A percentile compares a stretch with the other conserved stretches of the same genome.
These are phyloP conservation scores for Myriosclerotinia curreyana DNA, from an alignment of 2,329 filamentous ascomycete genomes.

Conservation along the genomic window DNA sequence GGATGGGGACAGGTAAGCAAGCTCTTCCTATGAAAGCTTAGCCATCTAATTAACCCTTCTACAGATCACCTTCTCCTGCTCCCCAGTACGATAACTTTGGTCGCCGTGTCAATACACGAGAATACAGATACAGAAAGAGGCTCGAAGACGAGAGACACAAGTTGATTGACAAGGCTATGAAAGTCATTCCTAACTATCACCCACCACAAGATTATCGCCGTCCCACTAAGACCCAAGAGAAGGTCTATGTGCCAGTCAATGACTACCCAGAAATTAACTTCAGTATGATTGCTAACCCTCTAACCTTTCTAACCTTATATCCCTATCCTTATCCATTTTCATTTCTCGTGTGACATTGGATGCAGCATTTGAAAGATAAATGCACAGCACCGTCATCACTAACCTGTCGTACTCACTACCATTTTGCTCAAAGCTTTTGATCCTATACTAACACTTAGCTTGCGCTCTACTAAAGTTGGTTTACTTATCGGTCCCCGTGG, in stretches of 20 bases:
- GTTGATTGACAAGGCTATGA: constrained; percentile 98
- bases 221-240: constrained; percentile 99
- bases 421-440: constrained; percentile 41
- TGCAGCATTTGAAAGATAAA: constrained; percentile 33
- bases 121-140: constrained; percentile 96
- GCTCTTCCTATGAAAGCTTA: constrained; percentile 6
- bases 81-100: constrained; percentile 99
- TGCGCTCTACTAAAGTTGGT: constrained; percentile 86
- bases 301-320: constrained; percentile 66
- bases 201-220: constrained; percentile 97
- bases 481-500: constrained; percentile 99
- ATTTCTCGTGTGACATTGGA: constrained; percentile 42
- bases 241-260: constrained; percentile 99
- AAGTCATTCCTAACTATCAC: constrained; percentile 98
- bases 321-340: constrained; percentile 42
- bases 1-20: constrained; percentile 84
- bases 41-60: constrained; percentile 24
- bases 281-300: constrained; percentile 99
- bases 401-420: constrained; percentile 39
- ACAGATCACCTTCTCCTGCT: constrained; percentile 87
- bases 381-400: constrained; percentile 40
- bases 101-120: constrained; percentile 97
- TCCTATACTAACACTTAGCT: constrained; percentile 85
- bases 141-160: constrained; percentile 99
- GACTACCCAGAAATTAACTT: constrained; percentile 99